A percentile compares a stretch with the other conserved stretches of the same genome.
Conservation (phyloP, 169 alveolate species). For the Miamiensis avidus region DNA sequence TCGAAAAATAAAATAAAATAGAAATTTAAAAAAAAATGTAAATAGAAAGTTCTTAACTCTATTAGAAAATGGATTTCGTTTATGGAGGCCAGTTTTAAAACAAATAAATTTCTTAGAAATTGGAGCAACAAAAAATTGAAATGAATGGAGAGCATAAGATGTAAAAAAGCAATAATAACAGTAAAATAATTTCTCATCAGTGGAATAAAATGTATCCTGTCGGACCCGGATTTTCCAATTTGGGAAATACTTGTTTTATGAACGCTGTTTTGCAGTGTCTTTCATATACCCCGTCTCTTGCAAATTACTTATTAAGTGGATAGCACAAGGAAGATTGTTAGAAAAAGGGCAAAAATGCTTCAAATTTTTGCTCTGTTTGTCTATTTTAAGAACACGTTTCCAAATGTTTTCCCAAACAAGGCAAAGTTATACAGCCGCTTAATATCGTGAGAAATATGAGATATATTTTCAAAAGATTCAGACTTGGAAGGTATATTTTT, state of each 20-base stretch:
- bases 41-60: not conserved
- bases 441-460: conserved; percentile 17
- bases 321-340: conserved; percentile 7
- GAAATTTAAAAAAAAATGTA: too few relatives aligned
- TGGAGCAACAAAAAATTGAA: not conserved
- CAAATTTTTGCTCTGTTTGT: conserved; percentile 9
- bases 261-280: conserved; percentile 53
- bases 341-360: not conserved
- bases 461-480: conserved; percentile 10
- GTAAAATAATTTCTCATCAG: not conserved
- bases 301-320: conserved; percentile 6
- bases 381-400: conserved; percentile 1
- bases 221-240: conserved; percentile 40
- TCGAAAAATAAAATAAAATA: not conserved
- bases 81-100: not conserved
- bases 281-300: conserved; percentile 38
- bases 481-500: conserved; percentile 9
- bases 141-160: not conserved
- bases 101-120: not conserved
- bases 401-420: not conserved
- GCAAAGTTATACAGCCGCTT: not conserved
- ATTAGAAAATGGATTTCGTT: conserved; percentile 15
- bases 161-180: not conserved
- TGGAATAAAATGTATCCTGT: conserved; percentile 9
- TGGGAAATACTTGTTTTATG: conserved; percentile 63